These are phyloP conservation scores for Chlorella sp. DNA, from an alignment of 139 green algal genomes.

Conservation along the genomic window DNA sequence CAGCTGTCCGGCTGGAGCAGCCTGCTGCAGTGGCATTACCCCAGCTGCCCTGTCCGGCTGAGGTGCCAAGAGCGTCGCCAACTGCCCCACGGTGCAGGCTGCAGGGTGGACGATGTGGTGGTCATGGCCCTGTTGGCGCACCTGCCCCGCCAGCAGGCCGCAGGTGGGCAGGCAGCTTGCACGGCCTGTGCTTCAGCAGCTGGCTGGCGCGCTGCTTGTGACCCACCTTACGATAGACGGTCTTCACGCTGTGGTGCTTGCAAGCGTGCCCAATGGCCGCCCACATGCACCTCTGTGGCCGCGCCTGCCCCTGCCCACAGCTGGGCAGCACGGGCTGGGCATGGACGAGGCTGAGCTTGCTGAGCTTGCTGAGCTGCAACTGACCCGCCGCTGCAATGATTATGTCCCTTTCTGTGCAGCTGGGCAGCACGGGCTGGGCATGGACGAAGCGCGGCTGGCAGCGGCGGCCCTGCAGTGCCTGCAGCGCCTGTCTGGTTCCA, in stretches of 20 bases:
- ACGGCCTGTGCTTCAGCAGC: too few species aligned
- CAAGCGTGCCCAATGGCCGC: too few species aligned
- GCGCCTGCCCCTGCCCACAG: neutral
- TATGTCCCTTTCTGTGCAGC: neutral
- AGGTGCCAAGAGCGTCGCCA: too few species aligned
- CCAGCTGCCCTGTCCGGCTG: too few species aligned
- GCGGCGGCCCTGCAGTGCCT: conserved; percentile 78
- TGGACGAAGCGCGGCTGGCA: conserved; percentile 47
- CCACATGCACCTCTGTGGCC: too few species aligned
- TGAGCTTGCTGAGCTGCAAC: too few species aligned
- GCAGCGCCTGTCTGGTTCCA: conserved; percentile 59
- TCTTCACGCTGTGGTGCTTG: too few species aligned
- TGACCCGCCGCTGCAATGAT: neutral
- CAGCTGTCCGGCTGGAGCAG: too few species aligned
- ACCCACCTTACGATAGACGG: too few species aligned
- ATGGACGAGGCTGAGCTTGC: conserved; percentile 49
- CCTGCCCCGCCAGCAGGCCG: conserved; percentile 54
- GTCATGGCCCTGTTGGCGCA: conserved; percentile 54
- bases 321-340: neutral
- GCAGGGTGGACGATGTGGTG: conserved; percentile 31
- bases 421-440: conserved; percentile 8
- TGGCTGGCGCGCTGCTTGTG: too few species aligned
- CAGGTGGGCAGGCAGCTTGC: neutral
- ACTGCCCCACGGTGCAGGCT: conserved; percentile 33
- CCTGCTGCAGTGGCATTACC: too few species aligned